Evolutionary conservation across 345 rosid genomes (phyloP), one percentile per base, ranked within the genome.

Genomic region (Populus simonii): DNA sequence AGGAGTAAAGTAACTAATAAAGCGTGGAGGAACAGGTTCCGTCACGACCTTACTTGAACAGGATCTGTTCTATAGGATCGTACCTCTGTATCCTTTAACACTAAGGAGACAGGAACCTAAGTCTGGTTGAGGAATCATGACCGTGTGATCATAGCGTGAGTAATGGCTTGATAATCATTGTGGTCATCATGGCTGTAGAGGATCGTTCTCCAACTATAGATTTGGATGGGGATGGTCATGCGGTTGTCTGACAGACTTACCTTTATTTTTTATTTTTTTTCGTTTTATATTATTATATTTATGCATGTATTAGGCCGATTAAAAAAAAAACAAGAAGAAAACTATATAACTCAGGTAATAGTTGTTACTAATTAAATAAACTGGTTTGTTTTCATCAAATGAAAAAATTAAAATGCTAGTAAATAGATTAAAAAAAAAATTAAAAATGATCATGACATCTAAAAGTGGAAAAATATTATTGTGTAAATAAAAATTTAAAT

Each of bases 11-110:
- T 0, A 0, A 3, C 7, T 55, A 22, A 55, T 55, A 3, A 8
- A 2, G 0, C 6, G 0, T 22, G 0, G 62, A 55, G 10, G 4
- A 55, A 2, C 25, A 0, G 0, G 0, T 0, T 0, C 0, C 0
- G 0, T 0, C 23, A 66, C 74, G 76, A 66, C 70, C 70, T 76
- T 76, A 68, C 77, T 76, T 80, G 73, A 78, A 68, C 78, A 63
- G 67, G 81, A 74, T 78, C 81, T 78, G 80, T 63, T 82, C 79
- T 74, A 65, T 78, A 77, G 78, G 73, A 23, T 62, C 75, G 39
- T 81, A 23, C 66, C 20, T 25, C 74, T 72, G 83, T 57, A 13
- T 81, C 78, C 61, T 76, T 59, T 9, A 72, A 7, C 11, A 4
- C 71, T n/a, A 57, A 57, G 29, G 27, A n/a, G 15, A 57, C 29